These are phyloP conservation scores for Astrephomene gubernaculifera DNA, from an alignment of 139 green algal species.

Conservation along the genomic window DNA sequence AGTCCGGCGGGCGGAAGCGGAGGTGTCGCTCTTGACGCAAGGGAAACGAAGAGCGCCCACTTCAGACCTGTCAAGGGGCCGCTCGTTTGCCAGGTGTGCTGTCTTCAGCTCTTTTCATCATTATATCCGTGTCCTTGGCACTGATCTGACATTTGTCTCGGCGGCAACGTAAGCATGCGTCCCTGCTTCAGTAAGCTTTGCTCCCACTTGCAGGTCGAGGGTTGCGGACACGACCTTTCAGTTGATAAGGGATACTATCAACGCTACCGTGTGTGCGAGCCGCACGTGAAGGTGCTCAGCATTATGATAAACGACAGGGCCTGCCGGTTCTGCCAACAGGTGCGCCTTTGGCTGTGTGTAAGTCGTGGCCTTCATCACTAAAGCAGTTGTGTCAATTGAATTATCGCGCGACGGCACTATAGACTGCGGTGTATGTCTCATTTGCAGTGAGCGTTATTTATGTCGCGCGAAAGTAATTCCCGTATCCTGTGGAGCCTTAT, in stretches of 20 bases:
- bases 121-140: no score
- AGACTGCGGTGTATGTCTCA: no score
- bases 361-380: no score
- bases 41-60: constrained; percentile 14
- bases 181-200: no score
- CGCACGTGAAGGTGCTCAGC: constrained; percentile 61
- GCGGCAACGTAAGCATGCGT: no score
- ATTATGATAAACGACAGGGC: constrained; percentile 39
- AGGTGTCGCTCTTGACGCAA: neutral
- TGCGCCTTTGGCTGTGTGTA: neutral
- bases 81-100: constrained; percentile 24
- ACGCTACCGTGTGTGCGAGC: constrained; percentile 74
- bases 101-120: neutral
- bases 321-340: constrained; percentile 41
- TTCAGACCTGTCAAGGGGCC: constrained; percentile 10
- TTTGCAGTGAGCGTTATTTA: no score
- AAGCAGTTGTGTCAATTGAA: neutral
- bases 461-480: no score
- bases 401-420: neutral
- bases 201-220: constrained; percentile 61
- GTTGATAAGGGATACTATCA: constrained; percentile 67
- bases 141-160: no score
- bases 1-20: neutral
- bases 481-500: no score
- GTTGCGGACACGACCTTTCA: constrained; percentile 57